phyloP scores from a whole-genome alignment of 768 basidiomycete genomes.

The Lactarius evosmus region DNA sequence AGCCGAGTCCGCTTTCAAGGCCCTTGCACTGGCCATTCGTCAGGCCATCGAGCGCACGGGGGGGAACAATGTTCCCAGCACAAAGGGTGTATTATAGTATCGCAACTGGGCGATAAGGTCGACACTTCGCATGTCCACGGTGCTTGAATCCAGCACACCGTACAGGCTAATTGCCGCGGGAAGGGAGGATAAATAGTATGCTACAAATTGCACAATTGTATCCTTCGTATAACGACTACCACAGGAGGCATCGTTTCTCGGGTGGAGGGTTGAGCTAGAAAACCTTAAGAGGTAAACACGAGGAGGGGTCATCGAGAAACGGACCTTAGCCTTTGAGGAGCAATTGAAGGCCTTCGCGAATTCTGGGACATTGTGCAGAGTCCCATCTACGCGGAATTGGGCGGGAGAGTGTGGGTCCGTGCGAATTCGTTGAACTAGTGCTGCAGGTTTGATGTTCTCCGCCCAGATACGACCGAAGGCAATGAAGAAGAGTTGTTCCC shows the following conservation, averaged over 20 bases:
- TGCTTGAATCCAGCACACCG: background rate
- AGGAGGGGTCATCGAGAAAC: constrained; percentile 2
- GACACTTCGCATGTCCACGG: background rate
- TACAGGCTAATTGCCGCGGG: background rate
- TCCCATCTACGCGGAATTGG: constrained; percentile 79
- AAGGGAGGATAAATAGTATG: constrained; percentile 7
- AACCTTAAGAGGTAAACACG: constrained; percentile 10
- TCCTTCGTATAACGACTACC: constrained; percentile 37
- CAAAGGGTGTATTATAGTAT: constrained; percentile 85
- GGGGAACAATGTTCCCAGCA: constrained; percentile 88
- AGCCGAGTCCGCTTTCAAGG: constrained; percentile 97
- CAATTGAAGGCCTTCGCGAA: constrained; percentile 89
- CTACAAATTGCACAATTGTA: background rate
- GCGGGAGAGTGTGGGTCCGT: constrained; percentile 88
- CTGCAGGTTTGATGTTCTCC: constrained; percentile 70
- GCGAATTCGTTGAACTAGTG: constrained; percentile 75
- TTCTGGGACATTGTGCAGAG: constrained; percentile 80
- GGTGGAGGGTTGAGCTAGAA: constrained; percentile 75
- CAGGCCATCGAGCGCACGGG: constrained; percentile 93
- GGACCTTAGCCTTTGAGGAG: constrained; percentile 68
- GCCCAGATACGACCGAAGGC: constrained; percentile 89
- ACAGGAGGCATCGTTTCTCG: constrained; percentile 77
- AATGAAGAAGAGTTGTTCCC: constrained; percentile 94
- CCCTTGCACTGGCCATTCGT: constrained; percentile 89
- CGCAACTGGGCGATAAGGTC: background rate